Evolutionary conservation across 345 rosid species (phyloP).

Genomic region (Aquilaria sinensis): DNA sequence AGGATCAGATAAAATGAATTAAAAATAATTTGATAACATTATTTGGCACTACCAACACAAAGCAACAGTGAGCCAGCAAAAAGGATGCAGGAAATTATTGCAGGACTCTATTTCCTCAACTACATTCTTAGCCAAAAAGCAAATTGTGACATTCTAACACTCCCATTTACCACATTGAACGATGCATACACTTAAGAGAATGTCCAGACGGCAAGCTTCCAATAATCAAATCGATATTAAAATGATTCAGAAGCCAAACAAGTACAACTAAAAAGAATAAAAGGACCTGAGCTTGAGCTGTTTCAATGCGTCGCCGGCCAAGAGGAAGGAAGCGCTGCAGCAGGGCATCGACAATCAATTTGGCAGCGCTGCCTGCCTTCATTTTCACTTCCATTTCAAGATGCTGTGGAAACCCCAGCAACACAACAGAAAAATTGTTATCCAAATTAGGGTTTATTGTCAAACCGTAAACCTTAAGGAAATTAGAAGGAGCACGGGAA

Average conservation of each 20-base stretch:
- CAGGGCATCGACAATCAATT: slow-evolving; percentile 90
- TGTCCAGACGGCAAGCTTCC: not conserved
- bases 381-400: slow-evolving; percentile 22
- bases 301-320: slow-evolving; percentile 93
- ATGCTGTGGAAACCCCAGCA: not conserved
- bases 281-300: slow-evolving; percentile 95
- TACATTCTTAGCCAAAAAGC: not conserved
- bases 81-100: no score
- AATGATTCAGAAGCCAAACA: not conserved
- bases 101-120: no score
- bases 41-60: no score
- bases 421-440: no score
- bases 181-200: not conserved
- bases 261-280: slow-evolving; percentile 9
- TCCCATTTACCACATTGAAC: no score
- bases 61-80: no score
- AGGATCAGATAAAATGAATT: no score
- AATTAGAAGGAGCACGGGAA: no score
- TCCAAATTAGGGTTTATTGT: no score
- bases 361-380: slow-evolving; percentile 95
- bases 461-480: no score
- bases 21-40: no score
- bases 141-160: no score
- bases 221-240: slow-evolving; percentile 1
- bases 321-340: slow-evolving; percentile 96